These are phyloP conservation scores for Helianthus annuus DNA, from an alignment of 129 eudicot genomes.

Conservation along the genomic window DNA sequence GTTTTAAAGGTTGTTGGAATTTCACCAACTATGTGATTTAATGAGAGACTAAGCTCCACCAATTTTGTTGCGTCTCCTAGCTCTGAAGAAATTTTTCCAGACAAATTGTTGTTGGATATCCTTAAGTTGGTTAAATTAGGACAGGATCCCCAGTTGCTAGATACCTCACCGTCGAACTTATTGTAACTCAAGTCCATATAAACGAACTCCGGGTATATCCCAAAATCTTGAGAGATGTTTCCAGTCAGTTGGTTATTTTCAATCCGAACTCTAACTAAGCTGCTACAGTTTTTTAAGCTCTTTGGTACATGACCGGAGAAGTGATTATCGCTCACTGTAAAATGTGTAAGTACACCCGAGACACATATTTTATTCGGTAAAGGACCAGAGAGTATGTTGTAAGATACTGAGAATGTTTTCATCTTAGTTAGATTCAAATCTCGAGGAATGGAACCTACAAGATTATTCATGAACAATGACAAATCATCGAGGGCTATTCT, in stretches of 20 bases:
- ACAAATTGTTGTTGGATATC: constrained; percentile 40
- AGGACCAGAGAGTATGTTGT: constrained; percentile 30
- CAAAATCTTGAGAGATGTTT: constrained; percentile 35
- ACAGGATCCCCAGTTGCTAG: constrained; percentile 35
- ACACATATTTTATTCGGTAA: constrained; percentile 34
- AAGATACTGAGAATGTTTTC: not conserved
- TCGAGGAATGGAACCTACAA: constrained; percentile 22
- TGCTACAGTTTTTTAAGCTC: constrained; percentile 45
- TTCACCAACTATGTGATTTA: constrained; percentile 29
- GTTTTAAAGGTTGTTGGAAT: constrained; percentile 38
- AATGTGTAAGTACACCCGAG: constrained; percentile 8
- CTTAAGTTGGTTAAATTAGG: constrained; percentile 23
- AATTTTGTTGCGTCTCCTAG: constrained; percentile 29
- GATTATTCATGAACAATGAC: constrained; percentile 7
- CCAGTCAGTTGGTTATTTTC: constrained; percentile 37
- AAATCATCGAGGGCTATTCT: not conserved
- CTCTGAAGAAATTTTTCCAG: constrained; percentile 33
- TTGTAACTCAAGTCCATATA: constrained; percentile 35
- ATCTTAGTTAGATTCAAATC: constrained; percentile 29
- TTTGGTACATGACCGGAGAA: constrained; percentile 42
- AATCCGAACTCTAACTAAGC: constrained; percentile 18
- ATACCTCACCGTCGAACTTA: constrained; percentile 36
- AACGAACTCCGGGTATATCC: constrained; percentile 38
- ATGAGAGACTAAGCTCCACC: constrained; percentile 23
- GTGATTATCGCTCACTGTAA: not conserved